These are phyloP conservation scores for Pseudomassariella vexata DNA, from an alignment of 2,329 filamentous ascomycete species.

Conservation along the genomic window DNA sequence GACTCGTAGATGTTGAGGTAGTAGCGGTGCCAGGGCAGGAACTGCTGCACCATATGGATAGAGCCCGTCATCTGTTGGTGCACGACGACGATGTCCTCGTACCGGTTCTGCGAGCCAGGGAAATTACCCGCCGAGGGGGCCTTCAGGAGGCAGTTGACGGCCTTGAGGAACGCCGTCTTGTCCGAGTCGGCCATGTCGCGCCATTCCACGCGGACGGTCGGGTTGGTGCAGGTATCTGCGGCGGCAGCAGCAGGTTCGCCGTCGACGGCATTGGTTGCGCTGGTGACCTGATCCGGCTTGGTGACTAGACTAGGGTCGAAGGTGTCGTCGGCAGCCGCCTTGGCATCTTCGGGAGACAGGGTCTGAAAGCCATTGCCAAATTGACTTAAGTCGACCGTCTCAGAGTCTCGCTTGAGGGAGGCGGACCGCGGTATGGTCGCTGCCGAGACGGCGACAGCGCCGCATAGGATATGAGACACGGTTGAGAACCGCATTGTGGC, in stretches of 20 bases:
- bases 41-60: conserved; percentile 27
- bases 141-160: conserved; percentile 26
- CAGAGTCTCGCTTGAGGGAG: conserved; percentile 12
- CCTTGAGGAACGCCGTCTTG: conserved; percentile 24
- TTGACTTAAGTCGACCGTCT: conserved; percentile 16
- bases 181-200: conserved; percentile 21
- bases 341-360: conserved; percentile 18
- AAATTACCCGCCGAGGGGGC: conserved; percentile 21
- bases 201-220: conserved; percentile 24
- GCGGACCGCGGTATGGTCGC: conserved; percentile 13
- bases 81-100: conserved; percentile 31
- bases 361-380: conserved; percentile 22
- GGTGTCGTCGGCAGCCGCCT: conserved; percentile 20
- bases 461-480: conserved; percentile 18
- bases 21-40: conserved; percentile 34
- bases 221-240: conserved; percentile 18
- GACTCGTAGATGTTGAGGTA: conserved; percentile 29
- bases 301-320: conserved; percentile 55
- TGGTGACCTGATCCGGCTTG: conserved; percentile 2
- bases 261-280: conserved; percentile 7
- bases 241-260: conserved; percentile 6
- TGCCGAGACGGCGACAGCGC: conserved; percentile 20
- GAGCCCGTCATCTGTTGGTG: conserved; percentile 26
- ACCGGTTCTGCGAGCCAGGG: conserved; percentile 22
- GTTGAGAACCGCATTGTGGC: conserved; percentile 19